Conservation (phyloP, 1,284 basidiomycete genomes). For the Mycena sp. region DNA sequence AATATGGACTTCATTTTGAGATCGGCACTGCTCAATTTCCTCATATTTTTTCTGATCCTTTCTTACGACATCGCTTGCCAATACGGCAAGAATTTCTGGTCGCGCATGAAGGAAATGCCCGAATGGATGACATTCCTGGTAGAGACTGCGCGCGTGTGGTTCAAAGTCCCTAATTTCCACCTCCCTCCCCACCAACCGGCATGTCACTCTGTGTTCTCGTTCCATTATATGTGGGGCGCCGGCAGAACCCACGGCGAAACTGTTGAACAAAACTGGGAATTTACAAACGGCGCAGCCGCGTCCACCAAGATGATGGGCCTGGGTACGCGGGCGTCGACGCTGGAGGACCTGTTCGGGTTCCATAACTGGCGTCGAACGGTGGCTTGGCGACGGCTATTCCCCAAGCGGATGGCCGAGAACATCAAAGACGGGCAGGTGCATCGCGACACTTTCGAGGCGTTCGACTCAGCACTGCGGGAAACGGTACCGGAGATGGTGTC, state of each 20-base stretch:
- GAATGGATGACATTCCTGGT: background rate
- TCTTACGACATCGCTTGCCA: conserved; percentile 52
- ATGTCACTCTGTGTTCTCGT: conserved; percentile 4
- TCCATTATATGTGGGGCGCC: conserved; percentile 12
- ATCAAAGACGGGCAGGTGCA: background rate
- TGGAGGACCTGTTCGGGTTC: background rate
- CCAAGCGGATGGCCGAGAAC: conserved; percentile 9
- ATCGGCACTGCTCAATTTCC: too few species aligned
- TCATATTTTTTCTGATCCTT: background rate
- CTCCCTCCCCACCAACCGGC: background rate
- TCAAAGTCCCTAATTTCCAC: conserved; percentile 12
- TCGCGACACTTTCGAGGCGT: conserved; percentile 2
- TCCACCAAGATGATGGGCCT: too few species aligned
- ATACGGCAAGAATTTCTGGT: conserved; percentile 40
- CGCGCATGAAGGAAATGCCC: background rate
- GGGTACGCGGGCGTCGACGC: too few species aligned
- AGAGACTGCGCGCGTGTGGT: background rate
- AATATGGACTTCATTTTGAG: too few species aligned
- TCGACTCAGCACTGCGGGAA: background rate
- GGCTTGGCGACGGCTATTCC: background rate
- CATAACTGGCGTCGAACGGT: conserved; percentile 14
- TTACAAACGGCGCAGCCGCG: too few species aligned
- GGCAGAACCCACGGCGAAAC: background rate
- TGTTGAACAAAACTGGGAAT: too few species aligned
- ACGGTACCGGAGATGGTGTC: background rate